Evolutionary conservation across 441 rosid species (phyloP).

Genomic region (Adansonia rubrostipa): DNA sequence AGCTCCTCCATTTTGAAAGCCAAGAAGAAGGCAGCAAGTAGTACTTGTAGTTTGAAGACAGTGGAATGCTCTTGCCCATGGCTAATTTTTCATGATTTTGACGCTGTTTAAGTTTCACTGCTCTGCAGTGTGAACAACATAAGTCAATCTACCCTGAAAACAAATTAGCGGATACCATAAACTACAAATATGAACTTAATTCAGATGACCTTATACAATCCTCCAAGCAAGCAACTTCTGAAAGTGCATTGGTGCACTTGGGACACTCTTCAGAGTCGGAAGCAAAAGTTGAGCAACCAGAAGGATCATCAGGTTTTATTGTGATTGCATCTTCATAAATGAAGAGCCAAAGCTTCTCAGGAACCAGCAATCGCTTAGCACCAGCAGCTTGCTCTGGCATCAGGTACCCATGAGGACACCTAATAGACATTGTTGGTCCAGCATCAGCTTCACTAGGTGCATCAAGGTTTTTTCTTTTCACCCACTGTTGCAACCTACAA

Average conservation of each 20-base stretch:
- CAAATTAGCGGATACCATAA: conserved; percentile 17
- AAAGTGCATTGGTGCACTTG: conserved; percentile 76
- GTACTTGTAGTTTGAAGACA: conserved; percentile 61
- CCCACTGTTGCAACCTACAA: conserved; percentile 96
- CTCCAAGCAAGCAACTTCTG: conserved; percentile 91
- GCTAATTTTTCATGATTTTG: conserved; percentile 91
- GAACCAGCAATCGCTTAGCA: conserved; percentile 86
- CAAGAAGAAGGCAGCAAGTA: conserved; percentile 85
- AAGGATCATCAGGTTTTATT: conserved; percentile 67
- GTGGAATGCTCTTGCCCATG: conserved; percentile 62
- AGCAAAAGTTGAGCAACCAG: conserved; percentile 62
- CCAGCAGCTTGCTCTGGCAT: conserved; percentile 92
- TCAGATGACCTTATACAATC: conserved; percentile 77
- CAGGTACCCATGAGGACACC: conserved; percentile 81
- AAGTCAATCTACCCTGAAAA: conserved; percentile 40
- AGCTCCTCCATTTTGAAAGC: conserved; percentile 89
- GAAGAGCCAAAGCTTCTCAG: conserved; percentile 89
- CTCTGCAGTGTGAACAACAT: conserved; percentile 57
- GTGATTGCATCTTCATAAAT: conserved; percentile 75
- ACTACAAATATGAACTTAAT: conserved; percentile 21
- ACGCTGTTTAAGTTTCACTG: conserved; percentile 76
- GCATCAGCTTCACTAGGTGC: conserved; percentile 95
- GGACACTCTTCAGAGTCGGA: conserved; percentile 66
- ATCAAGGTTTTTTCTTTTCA: conserved; percentile 87
- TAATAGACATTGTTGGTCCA: conserved; percentile 81